Evolutionary conservation across 345 rosid species (phyloP).

Genomic region (Bretschneidera sinensis): DNA sequence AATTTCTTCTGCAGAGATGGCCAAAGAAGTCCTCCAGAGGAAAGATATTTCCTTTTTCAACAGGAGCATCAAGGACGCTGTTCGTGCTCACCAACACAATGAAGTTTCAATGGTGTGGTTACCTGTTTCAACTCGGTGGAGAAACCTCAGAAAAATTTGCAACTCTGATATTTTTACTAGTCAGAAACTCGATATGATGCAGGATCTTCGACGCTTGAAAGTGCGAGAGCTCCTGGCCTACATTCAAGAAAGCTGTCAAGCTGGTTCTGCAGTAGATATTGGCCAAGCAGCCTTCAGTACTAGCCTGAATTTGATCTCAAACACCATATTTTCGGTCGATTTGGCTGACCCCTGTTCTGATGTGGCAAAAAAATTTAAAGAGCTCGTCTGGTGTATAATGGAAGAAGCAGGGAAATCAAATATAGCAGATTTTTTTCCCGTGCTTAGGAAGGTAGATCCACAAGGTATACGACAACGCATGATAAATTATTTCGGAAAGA

Average conservation of each 20-base stretch:
- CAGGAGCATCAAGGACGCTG: conserved; percentile 24
- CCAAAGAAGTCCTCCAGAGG: conserved; percentile 39
- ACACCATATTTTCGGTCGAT: background rate
- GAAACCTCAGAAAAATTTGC: conserved; percentile 27
- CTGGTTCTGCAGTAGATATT: conserved; percentile 30
- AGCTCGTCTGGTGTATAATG: conserved; percentile 12
- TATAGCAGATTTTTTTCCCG: conserved; percentile 19
- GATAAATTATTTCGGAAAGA: conserved; percentile 2
- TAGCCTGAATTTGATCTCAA: background rate
- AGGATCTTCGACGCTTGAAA: conserved; percentile 3
- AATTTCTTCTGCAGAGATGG: conserved; percentile 32
- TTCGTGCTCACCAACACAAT: conserved; percentile 26
- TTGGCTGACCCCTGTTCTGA: no score
- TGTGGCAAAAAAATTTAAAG: no score
- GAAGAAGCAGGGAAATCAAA: conserved; percentile 14
- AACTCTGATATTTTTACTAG: conserved; percentile 15
- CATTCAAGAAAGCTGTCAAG: conserved; percentile 14
- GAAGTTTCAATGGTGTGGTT: conserved; percentile 24
- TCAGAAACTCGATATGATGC: conserved; percentile 24
- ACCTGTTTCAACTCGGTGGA: conserved; percentile 26
- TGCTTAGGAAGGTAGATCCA: conserved; percentile 19
- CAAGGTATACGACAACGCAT: conserved; percentile 22
- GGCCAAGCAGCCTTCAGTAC: conserved; percentile 13
- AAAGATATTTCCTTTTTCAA: conserved; percentile 29
- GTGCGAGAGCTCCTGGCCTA: background rate